These are phyloP conservation scores for Caryopteris hybrid DNA, from an alignment of 305 asterid genomes.

Conservation along the genomic window DNA sequence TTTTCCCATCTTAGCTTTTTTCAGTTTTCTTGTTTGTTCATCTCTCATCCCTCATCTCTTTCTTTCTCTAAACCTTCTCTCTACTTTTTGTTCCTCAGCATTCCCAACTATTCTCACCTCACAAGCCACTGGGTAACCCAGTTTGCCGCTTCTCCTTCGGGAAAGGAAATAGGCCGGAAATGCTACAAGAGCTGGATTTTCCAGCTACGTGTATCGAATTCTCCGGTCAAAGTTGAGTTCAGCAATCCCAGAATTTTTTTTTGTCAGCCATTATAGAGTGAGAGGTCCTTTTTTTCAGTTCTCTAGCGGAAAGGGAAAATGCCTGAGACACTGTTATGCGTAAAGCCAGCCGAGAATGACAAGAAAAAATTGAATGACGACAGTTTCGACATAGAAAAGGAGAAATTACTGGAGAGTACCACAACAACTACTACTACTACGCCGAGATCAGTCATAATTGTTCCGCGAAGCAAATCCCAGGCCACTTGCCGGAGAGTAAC, in stretches of 20 bases:
- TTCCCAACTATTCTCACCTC: constrained; percentile 15
- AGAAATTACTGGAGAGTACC: constrained; percentile 13
- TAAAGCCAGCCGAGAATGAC: constrained; percentile 20
- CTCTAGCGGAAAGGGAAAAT: constrained; percentile 21
- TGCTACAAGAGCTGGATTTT: constrained; percentile 25
- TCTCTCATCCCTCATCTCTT: constrained; percentile 4
- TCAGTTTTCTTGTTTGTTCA: constrained; percentile 18
- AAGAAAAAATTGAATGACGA: constrained; percentile 17
- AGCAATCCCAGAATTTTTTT: neutral
- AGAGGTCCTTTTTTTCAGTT: neutral
- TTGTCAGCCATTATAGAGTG: neutral
- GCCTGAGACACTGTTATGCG: constrained; percentile 31
- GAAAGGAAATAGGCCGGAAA: neutral
- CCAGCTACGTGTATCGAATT: neutral
- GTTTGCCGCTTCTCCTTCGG: neutral
- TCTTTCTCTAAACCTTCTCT: constrained; percentile 13
- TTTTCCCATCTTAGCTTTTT: constrained; percentile 19
- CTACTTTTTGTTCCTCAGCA: neutral
- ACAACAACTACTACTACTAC: constrained; percentile 35
- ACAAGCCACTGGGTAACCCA: constrained; percentile 12
- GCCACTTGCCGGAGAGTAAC: constrained; percentile 52
- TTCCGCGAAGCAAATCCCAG: constrained; percentile 57
- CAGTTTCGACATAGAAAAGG: constrained; percentile 2
- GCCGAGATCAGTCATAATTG: constrained; percentile 46
- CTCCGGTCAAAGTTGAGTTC: constrained; percentile 8